Conservation (phyloP, 768 basidiomycete genomes). For the Leccinum barrowsii region DNA sequence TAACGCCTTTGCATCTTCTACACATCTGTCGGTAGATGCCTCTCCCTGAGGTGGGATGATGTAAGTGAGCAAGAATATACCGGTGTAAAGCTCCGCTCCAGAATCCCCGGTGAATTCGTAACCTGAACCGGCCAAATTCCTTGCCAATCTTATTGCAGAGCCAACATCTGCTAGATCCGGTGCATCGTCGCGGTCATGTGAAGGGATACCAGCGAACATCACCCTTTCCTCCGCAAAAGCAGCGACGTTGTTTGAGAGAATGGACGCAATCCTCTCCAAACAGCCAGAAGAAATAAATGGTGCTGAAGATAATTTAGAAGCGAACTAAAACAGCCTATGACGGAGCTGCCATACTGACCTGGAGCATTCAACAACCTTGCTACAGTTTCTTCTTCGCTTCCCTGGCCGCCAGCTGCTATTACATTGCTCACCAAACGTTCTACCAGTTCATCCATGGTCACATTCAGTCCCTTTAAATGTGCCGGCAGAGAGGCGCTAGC, state of each 20-base stretch:
- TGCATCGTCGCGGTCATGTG: neutral
- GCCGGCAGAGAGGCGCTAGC: slow-evolving; percentile 38
- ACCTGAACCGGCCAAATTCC: slow-evolving; percentile 15
- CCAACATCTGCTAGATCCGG: neutral
- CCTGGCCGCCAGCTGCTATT: neutral
- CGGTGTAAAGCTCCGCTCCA: slow-evolving; percentile 19
- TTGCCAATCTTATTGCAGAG: slow-evolving; percentile 10
- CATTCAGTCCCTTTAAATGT: slow-evolving; percentile 41
- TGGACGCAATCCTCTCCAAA: slow-evolving; percentile 13
- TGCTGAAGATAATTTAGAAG: slow-evolving; percentile 8
- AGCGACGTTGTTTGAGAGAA: slow-evolving; percentile 15
- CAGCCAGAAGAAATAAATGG: slow-evolving; percentile 21
- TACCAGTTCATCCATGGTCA: slow-evolving; percentile 45
- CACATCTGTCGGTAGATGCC: slow-evolving; percentile 5
- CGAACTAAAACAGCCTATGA: neutral
- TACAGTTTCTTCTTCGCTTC: neutral
- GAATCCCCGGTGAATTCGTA: slow-evolving; percentile 18
- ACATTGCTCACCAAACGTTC: slow-evolving; percentile 15
- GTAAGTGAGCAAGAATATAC: slow-evolving; percentile 22
- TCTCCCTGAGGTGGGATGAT: slow-evolving; percentile 14
- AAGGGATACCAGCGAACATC: slow-evolving; percentile 10
- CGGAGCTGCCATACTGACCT: slow-evolving; percentile 17
- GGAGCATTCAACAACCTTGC: slow-evolving; percentile 15
- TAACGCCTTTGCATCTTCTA: slow-evolving; percentile 25
- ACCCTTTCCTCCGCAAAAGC: slow-evolving; percentile 14